phyloP scores from a whole-genome alignment of 2,329 filamentous ascomycete genomes.

The Colletotrichum agaves region DNA sequence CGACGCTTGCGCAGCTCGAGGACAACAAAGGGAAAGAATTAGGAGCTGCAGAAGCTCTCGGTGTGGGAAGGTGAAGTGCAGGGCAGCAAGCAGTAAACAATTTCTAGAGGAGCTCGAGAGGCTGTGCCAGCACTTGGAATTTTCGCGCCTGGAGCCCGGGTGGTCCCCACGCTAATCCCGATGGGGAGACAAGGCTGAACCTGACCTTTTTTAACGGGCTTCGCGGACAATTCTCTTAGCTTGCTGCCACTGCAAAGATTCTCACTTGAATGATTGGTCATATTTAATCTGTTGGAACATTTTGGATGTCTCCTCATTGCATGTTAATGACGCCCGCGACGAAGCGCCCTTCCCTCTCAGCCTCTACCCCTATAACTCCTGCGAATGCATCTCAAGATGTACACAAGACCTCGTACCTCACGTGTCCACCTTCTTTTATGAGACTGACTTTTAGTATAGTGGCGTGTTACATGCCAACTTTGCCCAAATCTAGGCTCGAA shows the following conservation, averaged over 20 bases:
- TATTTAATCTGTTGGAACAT: too few relatives aligned
- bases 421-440: not conserved
- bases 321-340: too few relatives aligned
- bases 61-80: slow-evolving; percentile 33
- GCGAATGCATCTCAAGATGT: not conserved
- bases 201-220: slow-evolving; percentile 21
- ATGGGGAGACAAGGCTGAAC: slow-evolving; percentile 49
- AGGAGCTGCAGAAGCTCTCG: slow-evolving; percentile 30
- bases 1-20: slow-evolving; percentile 25
- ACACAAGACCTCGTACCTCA: not conserved
- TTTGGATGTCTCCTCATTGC: too few relatives aligned
- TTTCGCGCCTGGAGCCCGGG: slow-evolving; percentile 45
- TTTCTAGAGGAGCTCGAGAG: slow-evolving; percentile 46
- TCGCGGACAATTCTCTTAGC: not conserved
- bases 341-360: too few relatives aligned
- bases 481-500: too few relatives aligned
- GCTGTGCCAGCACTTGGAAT: slow-evolving; percentile 48
- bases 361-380: too few relatives aligned
- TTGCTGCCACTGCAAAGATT: not conserved
- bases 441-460: not conserved
- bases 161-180: slow-evolving; percentile 47
- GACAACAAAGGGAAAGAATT: slow-evolving; percentile 18
- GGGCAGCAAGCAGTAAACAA: slow-evolving; percentile 42
- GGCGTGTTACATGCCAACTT: not conserved
- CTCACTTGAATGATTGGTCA: too few relatives aligned